A percentile compares a stretch with the other conserved stretches of the same genome.
These are phyloP conservation scores for Fusarium staphyleae DNA, from an alignment of 2,329 filamentous ascomycete species.

Conservation along the genomic window DNA sequence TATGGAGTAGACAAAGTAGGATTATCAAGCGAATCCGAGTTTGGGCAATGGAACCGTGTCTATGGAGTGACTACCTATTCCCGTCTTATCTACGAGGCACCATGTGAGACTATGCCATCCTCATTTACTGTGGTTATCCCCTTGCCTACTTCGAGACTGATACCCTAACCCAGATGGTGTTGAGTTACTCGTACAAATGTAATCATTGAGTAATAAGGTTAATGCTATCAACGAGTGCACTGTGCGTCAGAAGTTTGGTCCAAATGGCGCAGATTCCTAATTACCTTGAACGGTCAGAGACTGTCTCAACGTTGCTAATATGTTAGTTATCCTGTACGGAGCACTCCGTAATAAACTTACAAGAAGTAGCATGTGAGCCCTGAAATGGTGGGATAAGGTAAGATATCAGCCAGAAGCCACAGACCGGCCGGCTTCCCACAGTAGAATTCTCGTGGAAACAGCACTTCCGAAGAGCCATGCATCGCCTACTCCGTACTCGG, in stretches of 20 bases:
- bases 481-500: background rate
- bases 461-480: background rate
- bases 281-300: slow-evolving; percentile 1
- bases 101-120: too few relatives aligned
- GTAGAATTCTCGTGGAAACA: background rate
- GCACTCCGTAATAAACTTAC: background rate
- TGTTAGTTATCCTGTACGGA: background rate
- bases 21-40: slow-evolving; percentile 14
- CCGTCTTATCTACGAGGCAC: slow-evolving; percentile 35
- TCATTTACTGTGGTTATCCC: too few relatives aligned
- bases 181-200: too few relatives aligned
- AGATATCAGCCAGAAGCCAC: background rate
- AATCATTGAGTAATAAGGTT: too few relatives aligned
- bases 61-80: slow-evolving; percentile 25
- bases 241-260: background rate
- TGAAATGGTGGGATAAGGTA: slow-evolving; percentile 5
- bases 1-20: slow-evolving; percentile 1
- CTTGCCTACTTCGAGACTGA: too few relatives aligned
- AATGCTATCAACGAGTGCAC: too few relatives aligned
- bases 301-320: slow-evolving; percentile 24
- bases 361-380: background rate
- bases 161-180: too few relatives aligned
- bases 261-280: slow-evolving; percentile 1
- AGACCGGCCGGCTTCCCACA: background rate
- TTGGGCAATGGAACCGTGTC: slow-evolving; percentile 8